Conservation (phyloP, 2,329 filamentous ascomycete species). For the Clarireedia paspali region DNA sequence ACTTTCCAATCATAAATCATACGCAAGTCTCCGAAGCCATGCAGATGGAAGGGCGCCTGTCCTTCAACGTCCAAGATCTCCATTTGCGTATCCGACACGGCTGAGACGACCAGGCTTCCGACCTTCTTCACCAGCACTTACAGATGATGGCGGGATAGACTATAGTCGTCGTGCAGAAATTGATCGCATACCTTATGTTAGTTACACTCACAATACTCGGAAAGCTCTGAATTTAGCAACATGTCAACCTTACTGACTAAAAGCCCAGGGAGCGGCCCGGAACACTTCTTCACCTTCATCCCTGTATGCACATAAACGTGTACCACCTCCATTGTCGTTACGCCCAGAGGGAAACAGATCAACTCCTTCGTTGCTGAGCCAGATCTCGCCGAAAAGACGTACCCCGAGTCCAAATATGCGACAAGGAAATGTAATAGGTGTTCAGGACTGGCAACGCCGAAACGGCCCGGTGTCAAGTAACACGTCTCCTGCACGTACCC, state of each 20-base stretch:
- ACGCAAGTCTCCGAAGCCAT: constrained; percentile 40
- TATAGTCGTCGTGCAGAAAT: constrained; percentile 29
- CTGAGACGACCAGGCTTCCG: constrained; percentile 43
- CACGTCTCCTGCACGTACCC: constrained; percentile 25
- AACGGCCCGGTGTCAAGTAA: constrained; percentile 19
- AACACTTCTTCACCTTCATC: constrained; percentile 26
- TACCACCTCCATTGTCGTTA: constrained; percentile 19
- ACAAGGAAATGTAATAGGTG: constrained; percentile 12
- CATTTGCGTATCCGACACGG: constrained; percentile 51
- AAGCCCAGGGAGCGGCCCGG: constrained; percentile 16
- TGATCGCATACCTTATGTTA: constrained; percentile 24
- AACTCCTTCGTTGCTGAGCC: constrained; percentile 23
- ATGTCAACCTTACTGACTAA: not conserved
- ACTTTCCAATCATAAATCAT: constrained; percentile 41
- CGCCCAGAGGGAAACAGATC: constrained; percentile 26
- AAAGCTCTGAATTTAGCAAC: not conserved
- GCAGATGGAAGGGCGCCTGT: constrained; percentile 31
- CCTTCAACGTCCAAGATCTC: constrained; percentile 47
- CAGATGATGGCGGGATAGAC: constrained; percentile 27
- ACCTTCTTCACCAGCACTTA: constrained; percentile 28
- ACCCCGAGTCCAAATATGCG: constrained; percentile 20
- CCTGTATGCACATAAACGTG: constrained; percentile 25
- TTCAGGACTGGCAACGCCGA: constrained; percentile 19
- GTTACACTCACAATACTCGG: constrained; percentile 3
- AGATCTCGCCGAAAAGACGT: constrained; percentile 22